These are phyloP conservation scores for Colletotrichum sp. DNA, from an alignment of 2,329 filamentous ascomycete genomes.

Conservation along the genomic window DNA sequence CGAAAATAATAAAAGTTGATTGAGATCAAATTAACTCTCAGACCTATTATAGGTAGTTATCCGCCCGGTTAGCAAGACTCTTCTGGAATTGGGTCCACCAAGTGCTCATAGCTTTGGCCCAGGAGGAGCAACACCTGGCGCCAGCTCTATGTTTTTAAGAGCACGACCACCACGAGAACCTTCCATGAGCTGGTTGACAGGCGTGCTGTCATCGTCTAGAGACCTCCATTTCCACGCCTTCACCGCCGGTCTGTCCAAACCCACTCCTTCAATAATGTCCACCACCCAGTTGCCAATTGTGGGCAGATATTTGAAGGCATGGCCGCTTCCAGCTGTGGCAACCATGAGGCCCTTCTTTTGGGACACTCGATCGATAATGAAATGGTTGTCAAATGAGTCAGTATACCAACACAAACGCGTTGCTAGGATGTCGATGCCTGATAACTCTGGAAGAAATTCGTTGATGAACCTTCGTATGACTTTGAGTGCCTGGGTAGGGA, in stretches of 20 bases:
- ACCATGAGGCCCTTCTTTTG: conserved; percentile 50
- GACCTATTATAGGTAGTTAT: too few relatives aligned
- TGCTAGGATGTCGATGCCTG: conserved; percentile 38
- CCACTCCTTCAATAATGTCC: conserved; percentile 48
- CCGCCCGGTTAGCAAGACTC: too few relatives aligned
- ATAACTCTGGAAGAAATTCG: conserved; percentile 48
- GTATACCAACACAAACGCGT: conserved; percentile 60
- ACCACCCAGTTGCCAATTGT: conserved; percentile 60
- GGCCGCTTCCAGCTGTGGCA: conserved; percentile 65
- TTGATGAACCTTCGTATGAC: conserved; percentile 38
- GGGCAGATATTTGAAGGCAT: conserved; percentile 67
- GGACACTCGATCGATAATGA: conserved; percentile 50
- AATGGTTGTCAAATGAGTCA: conserved; percentile 60
- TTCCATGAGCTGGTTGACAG: not conserved
- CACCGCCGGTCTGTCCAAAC: conserved; percentile 29
- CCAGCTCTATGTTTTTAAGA: not conserved
- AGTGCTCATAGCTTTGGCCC: not conserved
- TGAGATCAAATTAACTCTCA: too few relatives aligned
- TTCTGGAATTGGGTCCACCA: not conserved
- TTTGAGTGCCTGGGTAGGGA: conserved; percentile 32
- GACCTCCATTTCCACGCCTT: conserved; percentile 24
- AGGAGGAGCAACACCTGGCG: not conserved
- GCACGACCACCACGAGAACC: not conserved
- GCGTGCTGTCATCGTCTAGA: not conserved
- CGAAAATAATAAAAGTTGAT: too few relatives aligned